Percentiles rank a stretch among this genome's conserved stretches.
These are phyloP conservation scores for Vitis rotundifolia DNA, from an alignment of 164 flowering plant genomes.

Conservation along the genomic window DNA sequence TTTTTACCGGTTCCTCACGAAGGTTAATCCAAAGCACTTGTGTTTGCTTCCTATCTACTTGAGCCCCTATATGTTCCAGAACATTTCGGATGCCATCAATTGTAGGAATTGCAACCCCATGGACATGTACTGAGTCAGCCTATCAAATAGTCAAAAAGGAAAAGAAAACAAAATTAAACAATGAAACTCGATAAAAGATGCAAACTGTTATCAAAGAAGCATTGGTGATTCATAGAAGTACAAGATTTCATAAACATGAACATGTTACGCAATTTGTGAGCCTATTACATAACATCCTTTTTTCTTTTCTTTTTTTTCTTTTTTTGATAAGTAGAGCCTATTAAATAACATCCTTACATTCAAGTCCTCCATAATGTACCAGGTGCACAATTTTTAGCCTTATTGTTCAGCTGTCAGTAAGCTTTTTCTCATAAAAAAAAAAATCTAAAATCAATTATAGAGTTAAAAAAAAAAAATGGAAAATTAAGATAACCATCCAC, in stretches of 20 bases:
- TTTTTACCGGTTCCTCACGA: conserved; percentile 88
- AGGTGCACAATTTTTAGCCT: too few relatives aligned
- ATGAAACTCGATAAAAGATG: not conserved
- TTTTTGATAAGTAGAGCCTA: too few relatives aligned
- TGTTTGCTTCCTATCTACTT: conserved; percentile 52
- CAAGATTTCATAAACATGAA: not conserved
- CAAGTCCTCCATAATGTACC: too few relatives aligned
- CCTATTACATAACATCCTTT: too few relatives aligned
- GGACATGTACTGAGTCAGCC: conserved; percentile 81
- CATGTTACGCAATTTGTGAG: too few relatives aligned
- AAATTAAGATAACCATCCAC: too few relatives aligned
- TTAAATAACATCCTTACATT: too few relatives aligned
- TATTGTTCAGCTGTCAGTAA: too few relatives aligned
- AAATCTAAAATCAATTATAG: too few relatives aligned
- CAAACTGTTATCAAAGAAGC: not conserved
- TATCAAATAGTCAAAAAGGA: conserved; percentile 18
- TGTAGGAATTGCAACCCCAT: conserved; percentile 96
- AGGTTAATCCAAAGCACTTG: conserved; percentile 86
- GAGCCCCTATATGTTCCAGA: conserved; percentile 77
- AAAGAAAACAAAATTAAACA: not conserved
- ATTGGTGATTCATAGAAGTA: not conserved
- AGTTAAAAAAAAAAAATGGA: too few relatives aligned
- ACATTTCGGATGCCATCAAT: conserved; percentile 80
- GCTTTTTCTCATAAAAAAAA: too few relatives aligned
- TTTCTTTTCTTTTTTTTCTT: too few relatives aligned